Evolutionary conservation across 1,284 basidiomycete genomes (phyloP).

Genomic region (Austroboletus niveus): DNA sequence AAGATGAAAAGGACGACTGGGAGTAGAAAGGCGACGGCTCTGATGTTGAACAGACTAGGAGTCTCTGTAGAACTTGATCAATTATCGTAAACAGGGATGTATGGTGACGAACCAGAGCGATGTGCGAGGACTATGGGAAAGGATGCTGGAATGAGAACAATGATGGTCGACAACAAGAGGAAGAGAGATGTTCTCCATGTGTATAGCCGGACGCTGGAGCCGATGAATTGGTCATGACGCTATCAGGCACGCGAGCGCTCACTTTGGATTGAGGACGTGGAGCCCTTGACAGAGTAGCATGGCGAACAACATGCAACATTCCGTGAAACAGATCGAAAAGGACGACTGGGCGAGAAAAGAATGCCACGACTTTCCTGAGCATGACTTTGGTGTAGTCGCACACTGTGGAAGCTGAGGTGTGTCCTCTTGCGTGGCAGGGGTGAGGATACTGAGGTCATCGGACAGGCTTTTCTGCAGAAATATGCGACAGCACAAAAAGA

Average conservation of each 20-base stretch:
- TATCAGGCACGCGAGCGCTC: constrained; percentile 16
- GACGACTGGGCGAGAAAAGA: constrained; percentile 51
- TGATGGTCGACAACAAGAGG: constrained; percentile 53
- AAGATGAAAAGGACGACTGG: constrained; percentile 59
- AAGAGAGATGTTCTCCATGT: constrained; percentile 65
- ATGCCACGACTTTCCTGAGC: constrained; percentile 41
- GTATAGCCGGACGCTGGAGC: constrained; percentile 48
- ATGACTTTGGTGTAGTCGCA: constrained; percentile 32
- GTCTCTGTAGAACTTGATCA: constrained; percentile 18
- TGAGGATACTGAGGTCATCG: constrained; percentile 49
- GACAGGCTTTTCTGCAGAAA: constrained; percentile 56
- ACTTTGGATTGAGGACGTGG: constrained; percentile 51
- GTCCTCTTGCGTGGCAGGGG: constrained; percentile 32
- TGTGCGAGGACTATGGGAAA: constrained; percentile 58
- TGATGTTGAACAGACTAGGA: constrained; percentile 24
- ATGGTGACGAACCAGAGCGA: constrained; percentile 28
- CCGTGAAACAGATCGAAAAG: constrained; percentile 67
- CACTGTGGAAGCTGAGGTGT: constrained; percentile 40
- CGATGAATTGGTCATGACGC: background rate
- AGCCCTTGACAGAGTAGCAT: constrained; percentile 66
- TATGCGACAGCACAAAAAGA: constrained; percentile 55
- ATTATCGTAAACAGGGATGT: background rate
- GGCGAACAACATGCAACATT: constrained; percentile 64
- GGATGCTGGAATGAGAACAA: constrained; percentile 59
- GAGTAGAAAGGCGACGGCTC: constrained; percentile 27